phyloP scores from a whole-genome alignment of 1,284 basidiomycete species.

The Phellopilus nigrolimitatus region DNA sequence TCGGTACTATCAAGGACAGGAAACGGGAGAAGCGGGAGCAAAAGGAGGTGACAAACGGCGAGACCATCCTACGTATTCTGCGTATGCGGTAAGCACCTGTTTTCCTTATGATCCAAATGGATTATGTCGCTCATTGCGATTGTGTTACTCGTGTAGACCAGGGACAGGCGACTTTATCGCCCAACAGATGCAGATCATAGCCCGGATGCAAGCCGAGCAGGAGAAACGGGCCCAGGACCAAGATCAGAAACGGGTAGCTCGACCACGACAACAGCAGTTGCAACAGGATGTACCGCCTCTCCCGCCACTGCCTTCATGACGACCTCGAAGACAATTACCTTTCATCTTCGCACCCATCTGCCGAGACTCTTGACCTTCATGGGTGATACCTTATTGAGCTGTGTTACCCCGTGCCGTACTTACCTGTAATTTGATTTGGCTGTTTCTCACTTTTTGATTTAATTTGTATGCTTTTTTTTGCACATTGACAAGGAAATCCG shows the following conservation, averaged over 20 bases:
- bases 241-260: conserved; percentile 49
- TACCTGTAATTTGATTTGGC: conserved; percentile 5
- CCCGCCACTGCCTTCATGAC: conserved; percentile 28
- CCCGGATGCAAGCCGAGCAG: conserved; percentile 69
- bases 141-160: conserved; percentile 41
- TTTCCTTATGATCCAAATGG: conserved; percentile 2
- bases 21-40: conserved; percentile 89
- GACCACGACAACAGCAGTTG: conserved; percentile 30
- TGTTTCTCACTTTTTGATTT: not conserved
- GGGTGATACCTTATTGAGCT: conserved; percentile 15
- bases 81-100: conserved; percentile 74
- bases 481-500: not conserved
- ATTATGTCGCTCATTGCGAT: conserved; percentile 14
- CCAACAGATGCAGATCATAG: conserved; percentile 79
- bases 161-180: conserved; percentile 86
- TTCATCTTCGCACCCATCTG: not conserved
- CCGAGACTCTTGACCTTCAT: not conserved
- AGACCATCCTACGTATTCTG: conserved; percentile 89
- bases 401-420: conserved; percentile 12
- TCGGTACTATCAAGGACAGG: conserved; percentile 93
- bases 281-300: conserved; percentile 25
- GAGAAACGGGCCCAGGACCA: conserved; percentile 54
- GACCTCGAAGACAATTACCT: not conserved
- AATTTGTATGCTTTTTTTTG: not conserved
- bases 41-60: conserved; percentile 69